Evolutionary conservation across 495 filamentous ascomycete genomes (phyloP), one percentile per base, ranked within the genome.

Genomic region (Aspergillus saccharolyticus): DNA sequence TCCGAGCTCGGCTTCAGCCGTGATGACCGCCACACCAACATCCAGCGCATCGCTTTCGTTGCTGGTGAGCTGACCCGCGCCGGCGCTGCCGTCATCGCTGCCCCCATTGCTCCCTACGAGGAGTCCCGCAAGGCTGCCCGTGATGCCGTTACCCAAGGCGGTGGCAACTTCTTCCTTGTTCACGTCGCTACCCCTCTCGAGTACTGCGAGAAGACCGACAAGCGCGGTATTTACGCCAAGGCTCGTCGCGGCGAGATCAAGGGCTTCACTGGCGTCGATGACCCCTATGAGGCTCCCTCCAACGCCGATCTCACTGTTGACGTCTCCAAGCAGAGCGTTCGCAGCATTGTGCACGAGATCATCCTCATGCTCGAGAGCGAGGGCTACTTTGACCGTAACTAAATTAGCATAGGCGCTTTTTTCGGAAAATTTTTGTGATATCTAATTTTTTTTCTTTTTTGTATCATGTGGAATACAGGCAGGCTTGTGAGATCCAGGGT

Each of bases 221-320:
- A 90, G 83, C 81, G 85, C 58, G 95, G 94, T 21, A 87, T 97
- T 63, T 98, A 98, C 74, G 81, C 76, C 21, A 83, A 84, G 74
- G 94, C 94, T 15, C 83, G 95, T 52, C 80, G 74, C 9, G 94
- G 94, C 16, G 91, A 97, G 80, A 96, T 98, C 76, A 94, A 90
- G 85, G 91, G 91, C 30, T 98, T 98, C 80, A 98, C 94, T 28
- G 94, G 94, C 66, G 94, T 98, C 56, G 94, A 98, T 73, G 94
- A 97, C 73, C 91, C 94, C 54, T 98, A 97, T 71, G 94, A 98
- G 84, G 67, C 71, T 57, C 94, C 94, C 4, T 66, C 72, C 56
- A 94, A 95, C 76, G 82, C 90, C 25, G 82, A 96, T 70, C 78
- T 98, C 55, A 83, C 84, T 24, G 93, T 97, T 9, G 90, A 97